Percentiles rank a stretch among this genome's conserved stretches.
phyloP scores from a whole-genome alignment of 2,329 filamentous ascomycete genomes.

The Aspergillus udagawae region DNA sequence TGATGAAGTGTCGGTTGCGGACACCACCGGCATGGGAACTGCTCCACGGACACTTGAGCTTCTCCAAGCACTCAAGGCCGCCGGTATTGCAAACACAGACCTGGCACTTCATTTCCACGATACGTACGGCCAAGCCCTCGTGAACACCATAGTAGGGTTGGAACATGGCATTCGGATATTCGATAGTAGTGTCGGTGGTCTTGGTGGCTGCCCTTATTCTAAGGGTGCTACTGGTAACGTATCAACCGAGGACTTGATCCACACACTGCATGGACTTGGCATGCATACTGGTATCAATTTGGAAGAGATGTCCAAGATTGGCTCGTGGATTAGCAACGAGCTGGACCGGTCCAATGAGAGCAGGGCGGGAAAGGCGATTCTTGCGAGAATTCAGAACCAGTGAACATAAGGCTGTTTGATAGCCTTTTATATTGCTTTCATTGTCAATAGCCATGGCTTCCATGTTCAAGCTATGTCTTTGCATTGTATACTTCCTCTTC shows the following conservation, averaged over 20 bases:
- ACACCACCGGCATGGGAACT: constrained; percentile 66
- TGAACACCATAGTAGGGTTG: constrained; percentile 59
- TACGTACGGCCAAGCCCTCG: constrained; percentile 61
- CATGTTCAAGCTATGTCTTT: no score
- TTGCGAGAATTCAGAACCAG: constrained; percentile 34
- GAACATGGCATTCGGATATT: constrained; percentile 62
- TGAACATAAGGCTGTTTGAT: neutral
- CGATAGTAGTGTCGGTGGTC: constrained; percentile 59
- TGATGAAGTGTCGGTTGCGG: constrained; percentile 62
- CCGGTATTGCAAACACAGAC: constrained; percentile 57
- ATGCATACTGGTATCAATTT: constrained; percentile 57
- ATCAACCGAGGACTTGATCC: constrained; percentile 60
- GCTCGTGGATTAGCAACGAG: constrained; percentile 53
- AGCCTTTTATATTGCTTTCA: neutral
- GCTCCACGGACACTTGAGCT: constrained; percentile 57
- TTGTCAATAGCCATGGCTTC: neutral
- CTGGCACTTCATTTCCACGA: constrained; percentile 64
- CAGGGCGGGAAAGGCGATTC: constrained; percentile 51
- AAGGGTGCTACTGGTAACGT: constrained; percentile 65
- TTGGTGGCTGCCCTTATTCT: constrained; percentile 63
- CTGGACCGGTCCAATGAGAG: constrained; percentile 51
- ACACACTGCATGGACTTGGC: constrained; percentile 58
- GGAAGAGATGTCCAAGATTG: constrained; percentile 53
- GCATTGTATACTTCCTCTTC: no score
- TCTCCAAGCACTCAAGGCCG: constrained; percentile 55